Evolutionary conservation across 306 rosid species (phyloP).

Genomic region (Quercus agrifolia): DNA sequence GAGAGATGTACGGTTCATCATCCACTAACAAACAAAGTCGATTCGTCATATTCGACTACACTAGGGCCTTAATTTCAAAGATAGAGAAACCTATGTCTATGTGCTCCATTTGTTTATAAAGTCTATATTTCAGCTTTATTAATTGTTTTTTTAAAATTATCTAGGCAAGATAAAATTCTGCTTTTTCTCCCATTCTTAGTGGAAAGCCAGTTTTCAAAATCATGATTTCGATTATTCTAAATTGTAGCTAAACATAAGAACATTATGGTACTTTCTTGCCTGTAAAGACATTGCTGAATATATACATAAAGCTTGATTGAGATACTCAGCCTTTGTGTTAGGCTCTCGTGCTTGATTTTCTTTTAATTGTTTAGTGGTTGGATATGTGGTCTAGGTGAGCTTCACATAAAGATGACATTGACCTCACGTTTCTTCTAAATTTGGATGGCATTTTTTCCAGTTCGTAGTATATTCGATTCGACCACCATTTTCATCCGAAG

Average conservation of each 20-base stretch:
- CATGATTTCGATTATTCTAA: slow-evolving; percentile 22
- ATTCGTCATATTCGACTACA: neutral
- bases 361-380: neutral
- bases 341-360: neutral
- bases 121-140: neutral
- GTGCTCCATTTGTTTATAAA: slow-evolving; percentile 12
- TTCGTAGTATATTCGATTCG: neutral
- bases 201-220: neutral
- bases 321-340: slow-evolving; percentile 16
- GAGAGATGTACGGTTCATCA: neutral
- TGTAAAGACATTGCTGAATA: slow-evolving; percentile 32
- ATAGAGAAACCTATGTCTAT: neutral
- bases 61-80: neutral
- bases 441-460: slow-evolving; percentile 12
- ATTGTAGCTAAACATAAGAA: slow-evolving; percentile 10
- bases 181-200: neutral
- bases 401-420: slow-evolving; percentile 20
- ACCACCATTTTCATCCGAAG: neutral
- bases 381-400: slow-evolving; percentile 27
- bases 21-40: neutral
- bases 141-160: neutral
- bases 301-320: slow-evolving; percentile 22
- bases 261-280: slow-evolving; percentile 34
- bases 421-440: slow-evolving; percentile 3
- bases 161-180: neutral